phyloP scores from a whole-genome alignment of 2,329 filamentous ascomycete genomes.

The Xylariaceae sp. region DNA sequence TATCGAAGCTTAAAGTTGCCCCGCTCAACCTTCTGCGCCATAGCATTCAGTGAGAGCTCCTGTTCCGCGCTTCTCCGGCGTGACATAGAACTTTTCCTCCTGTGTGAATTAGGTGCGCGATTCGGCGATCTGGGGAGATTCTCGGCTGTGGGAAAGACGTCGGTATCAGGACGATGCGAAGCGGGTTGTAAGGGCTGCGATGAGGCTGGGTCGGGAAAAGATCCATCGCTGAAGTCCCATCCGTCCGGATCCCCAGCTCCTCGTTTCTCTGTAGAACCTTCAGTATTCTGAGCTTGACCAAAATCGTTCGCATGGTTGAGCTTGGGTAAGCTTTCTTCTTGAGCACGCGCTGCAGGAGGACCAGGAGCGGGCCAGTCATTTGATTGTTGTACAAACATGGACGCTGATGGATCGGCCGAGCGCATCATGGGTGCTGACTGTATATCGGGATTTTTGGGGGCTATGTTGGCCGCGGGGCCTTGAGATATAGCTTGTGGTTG shows the following conservation, averaged over 20 bases:
- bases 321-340: slow-evolving; percentile 21
- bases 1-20: slow-evolving; percentile 89
- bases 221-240: slow-evolving; percentile 89
- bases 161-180: slow-evolving; percentile 72
- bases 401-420: slow-evolving; percentile 44
- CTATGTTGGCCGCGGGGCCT: slow-evolving; percentile 27
- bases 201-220: slow-evolving; percentile 53
- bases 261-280: slow-evolving; percentile 44
- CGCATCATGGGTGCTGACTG: slow-evolving; percentile 50
- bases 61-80: slow-evolving; percentile 67
- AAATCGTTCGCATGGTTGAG: slow-evolving; percentile 38
- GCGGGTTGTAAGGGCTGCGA: slow-evolving; percentile 41
- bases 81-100: slow-evolving; percentile 76
- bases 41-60: slow-evolving; percentile 48
- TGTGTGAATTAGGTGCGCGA: slow-evolving; percentile 62
- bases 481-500: slow-evolving; percentile 52
- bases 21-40: slow-evolving; percentile 59
- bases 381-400: slow-evolving; percentile 31
- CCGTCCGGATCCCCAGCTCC: slow-evolving; percentile 59
- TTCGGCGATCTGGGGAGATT: slow-evolving; percentile 77
- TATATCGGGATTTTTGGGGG: slow-evolving; percentile 33
- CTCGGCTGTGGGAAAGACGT: slow-evolving; percentile 80
- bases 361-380: slow-evolving; percentile 24
- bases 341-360: slow-evolving; percentile 16
- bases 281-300: slow-evolving; percentile 34